These are phyloP conservation scores for Dunaliella salina DNA, from an alignment of 163 green algal genomes.

Conservation along the genomic window DNA sequence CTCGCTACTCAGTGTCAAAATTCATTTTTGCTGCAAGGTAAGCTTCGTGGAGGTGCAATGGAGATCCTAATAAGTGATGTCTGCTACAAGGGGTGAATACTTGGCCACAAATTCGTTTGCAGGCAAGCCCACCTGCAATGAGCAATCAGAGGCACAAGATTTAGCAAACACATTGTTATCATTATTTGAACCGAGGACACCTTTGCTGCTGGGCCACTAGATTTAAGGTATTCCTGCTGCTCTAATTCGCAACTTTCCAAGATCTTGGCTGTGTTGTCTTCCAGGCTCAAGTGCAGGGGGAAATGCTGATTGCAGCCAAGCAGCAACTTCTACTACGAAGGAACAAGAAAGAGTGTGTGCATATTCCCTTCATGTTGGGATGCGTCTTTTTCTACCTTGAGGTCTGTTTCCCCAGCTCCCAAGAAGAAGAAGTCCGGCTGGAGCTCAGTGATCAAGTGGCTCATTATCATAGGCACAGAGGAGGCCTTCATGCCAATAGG, in stretches of 20 bases:
- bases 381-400: constrained; percentile 22
- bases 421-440: constrained; percentile 46
- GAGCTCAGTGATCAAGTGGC: constrained; percentile 47
- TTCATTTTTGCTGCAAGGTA: no score
- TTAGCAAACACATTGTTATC: not conserved
- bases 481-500: constrained; percentile 47
- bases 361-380: not conserved
- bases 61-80: constrained; percentile 40
- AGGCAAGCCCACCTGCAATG: constrained; percentile 25
- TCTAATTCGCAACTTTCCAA: not conserved
- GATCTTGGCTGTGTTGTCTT: not conserved
- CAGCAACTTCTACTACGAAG: not conserved
- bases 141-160: no score
- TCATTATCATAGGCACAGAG: constrained; percentile 51
- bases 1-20: no score
- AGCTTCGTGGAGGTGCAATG: not conserved
- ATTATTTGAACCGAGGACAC: no score
- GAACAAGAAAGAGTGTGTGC: not conserved
- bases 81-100: constrained; percentile 36
- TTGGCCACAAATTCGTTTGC: constrained; percentile 33
- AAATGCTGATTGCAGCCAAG: not conserved
- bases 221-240: not conserved
- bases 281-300: not conserved
- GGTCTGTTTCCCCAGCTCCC: constrained; percentile 46
- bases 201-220: not conserved